Evolutionary conservation across 2,329 filamentous ascomycete species (phyloP).

Genomic region (Aspergillus sergii): DNA sequence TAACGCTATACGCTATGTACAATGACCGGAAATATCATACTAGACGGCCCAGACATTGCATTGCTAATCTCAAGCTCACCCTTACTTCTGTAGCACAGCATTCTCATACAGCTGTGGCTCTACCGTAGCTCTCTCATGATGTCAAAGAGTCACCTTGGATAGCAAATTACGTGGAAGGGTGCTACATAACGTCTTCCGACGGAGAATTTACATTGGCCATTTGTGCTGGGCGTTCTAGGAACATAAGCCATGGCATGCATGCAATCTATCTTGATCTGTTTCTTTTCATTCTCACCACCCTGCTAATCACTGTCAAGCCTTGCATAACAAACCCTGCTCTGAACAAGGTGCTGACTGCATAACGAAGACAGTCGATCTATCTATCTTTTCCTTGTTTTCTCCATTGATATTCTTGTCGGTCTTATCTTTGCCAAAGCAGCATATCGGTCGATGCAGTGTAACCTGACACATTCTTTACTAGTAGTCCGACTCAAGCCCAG

Average conservation of each 20-base stretch:
- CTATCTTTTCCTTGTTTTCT: neutral
- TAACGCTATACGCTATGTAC: neutral
- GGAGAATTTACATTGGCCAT: neutral
- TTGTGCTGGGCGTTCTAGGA: neutral
- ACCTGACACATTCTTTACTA: conserved; percentile 14
- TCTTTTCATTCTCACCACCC: neutral
- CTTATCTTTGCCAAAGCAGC: neutral
- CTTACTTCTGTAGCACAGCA: neutral
- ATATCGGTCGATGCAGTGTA: neutral
- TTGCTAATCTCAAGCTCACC: neutral
- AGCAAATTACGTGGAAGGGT: conserved; percentile 7
- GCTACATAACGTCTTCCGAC: conserved; percentile 6
- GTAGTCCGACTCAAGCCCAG: conserved; percentile 9
- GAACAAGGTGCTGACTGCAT: neutral
- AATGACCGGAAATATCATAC: neutral
- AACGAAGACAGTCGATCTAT: neutral
- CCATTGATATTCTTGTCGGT: neutral
- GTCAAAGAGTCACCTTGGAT: conserved; percentile 1
- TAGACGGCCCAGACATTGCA: neutral
- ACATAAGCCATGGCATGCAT: neutral
- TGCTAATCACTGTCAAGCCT: neutral
- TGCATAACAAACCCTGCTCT: neutral
- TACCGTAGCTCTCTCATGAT: conserved; percentile 8
- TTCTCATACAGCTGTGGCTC: neutral
- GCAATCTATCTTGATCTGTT: neutral